Percentiles rank a stretch among this genome's conserved stretches.
Conservation (phyloP, 2,329 filamentous ascomycete genomes). For the Fusarium tricinctum region DNA sequence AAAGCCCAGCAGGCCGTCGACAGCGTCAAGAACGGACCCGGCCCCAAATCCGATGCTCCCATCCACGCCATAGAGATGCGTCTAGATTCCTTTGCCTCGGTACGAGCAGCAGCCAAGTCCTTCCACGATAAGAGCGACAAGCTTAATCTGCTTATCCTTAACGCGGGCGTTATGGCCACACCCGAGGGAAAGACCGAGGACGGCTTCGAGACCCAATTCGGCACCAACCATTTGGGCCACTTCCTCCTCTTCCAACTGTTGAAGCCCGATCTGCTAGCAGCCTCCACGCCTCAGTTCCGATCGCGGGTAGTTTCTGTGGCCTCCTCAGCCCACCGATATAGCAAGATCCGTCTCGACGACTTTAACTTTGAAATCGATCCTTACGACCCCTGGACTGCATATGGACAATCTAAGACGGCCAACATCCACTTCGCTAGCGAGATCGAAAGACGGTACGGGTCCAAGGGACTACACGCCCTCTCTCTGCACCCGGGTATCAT, state of each 20-base stretch:
- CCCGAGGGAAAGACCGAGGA: conserved; percentile 20
- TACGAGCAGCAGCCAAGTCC: neutral
- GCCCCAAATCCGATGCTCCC: neutral
- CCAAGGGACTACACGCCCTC: conserved; percentile 21
- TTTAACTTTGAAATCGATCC: conserved; percentile 30
- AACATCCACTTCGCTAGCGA: conserved; percentile 37
- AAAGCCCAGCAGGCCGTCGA: conserved; percentile 18
- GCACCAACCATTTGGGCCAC: conserved; percentile 47
- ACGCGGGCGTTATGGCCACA: conserved; percentile 30
- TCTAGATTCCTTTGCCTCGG: conserved; percentile 21
- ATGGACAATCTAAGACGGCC: conserved; percentile 26
- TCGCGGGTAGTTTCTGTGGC: conserved; percentile 64
- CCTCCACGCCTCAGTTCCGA: conserved; percentile 55
- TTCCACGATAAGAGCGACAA: neutral
- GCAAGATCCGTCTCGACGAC: conserved; percentile 28
- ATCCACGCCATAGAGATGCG: neutral
- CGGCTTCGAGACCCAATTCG: conserved; percentile 48
- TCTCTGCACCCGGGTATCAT: conserved; percentile 34
- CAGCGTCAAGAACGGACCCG: neutral
- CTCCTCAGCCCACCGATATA: conserved; percentile 56
- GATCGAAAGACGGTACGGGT: conserved; percentile 31
- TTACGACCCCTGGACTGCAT: conserved; percentile 34
- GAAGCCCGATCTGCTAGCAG: conserved; percentile 58
- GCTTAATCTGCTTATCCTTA: conserved; percentile 19
- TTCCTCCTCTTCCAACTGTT: conserved; percentile 56